These are phyloP conservation scores for Pseudogymnoascus sp. DNA, from an alignment of 2,329 filamentous ascomycete genomes.

Conservation along the genomic window DNA sequence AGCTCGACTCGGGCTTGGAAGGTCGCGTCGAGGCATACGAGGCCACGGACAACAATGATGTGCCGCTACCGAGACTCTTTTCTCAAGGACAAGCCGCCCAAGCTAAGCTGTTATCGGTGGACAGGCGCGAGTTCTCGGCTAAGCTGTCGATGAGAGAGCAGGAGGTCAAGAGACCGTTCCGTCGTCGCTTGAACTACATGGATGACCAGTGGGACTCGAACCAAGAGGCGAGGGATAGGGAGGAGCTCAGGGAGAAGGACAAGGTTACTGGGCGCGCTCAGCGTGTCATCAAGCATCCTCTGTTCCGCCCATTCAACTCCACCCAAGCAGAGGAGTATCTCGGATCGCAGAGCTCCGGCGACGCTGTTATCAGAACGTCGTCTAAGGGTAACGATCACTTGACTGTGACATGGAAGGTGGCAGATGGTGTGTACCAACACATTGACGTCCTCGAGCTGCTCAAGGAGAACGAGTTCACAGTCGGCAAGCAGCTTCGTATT, in stretches of 20 bases:
- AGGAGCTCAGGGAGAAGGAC: constrained; percentile 78
- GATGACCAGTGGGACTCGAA: constrained; percentile 80
- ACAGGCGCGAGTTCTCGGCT: constrained; percentile 75
- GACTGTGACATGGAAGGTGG: constrained; percentile 96
- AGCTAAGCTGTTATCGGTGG: constrained; percentile 80
- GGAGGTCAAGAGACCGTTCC: constrained; percentile 64
- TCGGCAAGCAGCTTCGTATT: constrained; percentile 78
- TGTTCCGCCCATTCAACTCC: constrained; percentile 90
- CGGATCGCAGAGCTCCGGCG: constrained; percentile 74
- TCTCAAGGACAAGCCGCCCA: constrained; percentile 75
- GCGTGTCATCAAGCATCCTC: constrained; percentile 93
- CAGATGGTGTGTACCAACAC: constrained; percentile 93
- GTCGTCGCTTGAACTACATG: constrained; percentile 60
- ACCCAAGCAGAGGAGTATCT: constrained; percentile 90
- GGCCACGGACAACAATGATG: constrained; percentile 61
- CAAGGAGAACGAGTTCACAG: constrained; percentile 93
- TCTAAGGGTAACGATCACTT: constrained; percentile 94
- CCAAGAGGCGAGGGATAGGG: constrained; percentile 73
- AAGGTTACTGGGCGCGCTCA: constrained; percentile 77
- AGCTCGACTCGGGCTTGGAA: constrained; percentile 89
- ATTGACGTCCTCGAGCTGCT: constrained; percentile 94
- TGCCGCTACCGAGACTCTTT: constrained; percentile 65
- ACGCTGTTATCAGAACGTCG: constrained; percentile 90
- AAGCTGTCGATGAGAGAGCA: constrained; percentile 82
- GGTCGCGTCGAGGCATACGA: constrained; percentile 78